A percentile compares a stretch with the other conserved stretches of the same genome.
Conservation (phyloP, 108 stramenopile genomes). For the Parmales sp. region DNA sequence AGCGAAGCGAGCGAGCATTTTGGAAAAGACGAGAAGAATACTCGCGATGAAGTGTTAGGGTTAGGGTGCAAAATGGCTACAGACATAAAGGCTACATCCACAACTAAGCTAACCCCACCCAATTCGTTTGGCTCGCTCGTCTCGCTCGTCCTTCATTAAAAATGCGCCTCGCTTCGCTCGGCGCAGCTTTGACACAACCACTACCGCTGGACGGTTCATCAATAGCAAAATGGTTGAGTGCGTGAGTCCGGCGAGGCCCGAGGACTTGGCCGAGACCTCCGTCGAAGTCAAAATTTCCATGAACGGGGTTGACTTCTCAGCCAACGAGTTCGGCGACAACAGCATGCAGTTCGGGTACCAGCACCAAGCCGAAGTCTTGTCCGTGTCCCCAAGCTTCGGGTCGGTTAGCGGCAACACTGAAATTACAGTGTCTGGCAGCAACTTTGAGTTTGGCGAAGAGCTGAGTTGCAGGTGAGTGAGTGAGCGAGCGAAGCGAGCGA, state of each 20-base stretch:
- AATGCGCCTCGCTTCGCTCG: too few species aligned
- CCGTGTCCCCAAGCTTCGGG: background rate
- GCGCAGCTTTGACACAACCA: constrained; percentile 1
- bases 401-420: background rate
- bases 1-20: too few species aligned
- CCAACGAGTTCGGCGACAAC: background rate
- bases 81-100: too few species aligned
- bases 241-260: background rate
- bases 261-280: background rate
- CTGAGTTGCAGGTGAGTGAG: constrained; percentile 13
- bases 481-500: background rate
- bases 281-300: constrained; percentile 19
- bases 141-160: too few species aligned
- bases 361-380: background rate
- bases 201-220: background rate
- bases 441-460: background rate
- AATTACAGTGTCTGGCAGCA: background rate
- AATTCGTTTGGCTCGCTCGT: too few species aligned
- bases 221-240: background rate
- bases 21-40: too few species aligned
- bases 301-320: constrained; percentile 14
- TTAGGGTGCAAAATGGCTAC: too few species aligned
- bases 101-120: too few species aligned
- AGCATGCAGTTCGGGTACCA: constrained; percentile 7
- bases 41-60: too few species aligned